phyloP scores from a whole-genome alignment of 495 filamentous ascomycete genomes.

The Mycothermus thermophilus region DNA sequence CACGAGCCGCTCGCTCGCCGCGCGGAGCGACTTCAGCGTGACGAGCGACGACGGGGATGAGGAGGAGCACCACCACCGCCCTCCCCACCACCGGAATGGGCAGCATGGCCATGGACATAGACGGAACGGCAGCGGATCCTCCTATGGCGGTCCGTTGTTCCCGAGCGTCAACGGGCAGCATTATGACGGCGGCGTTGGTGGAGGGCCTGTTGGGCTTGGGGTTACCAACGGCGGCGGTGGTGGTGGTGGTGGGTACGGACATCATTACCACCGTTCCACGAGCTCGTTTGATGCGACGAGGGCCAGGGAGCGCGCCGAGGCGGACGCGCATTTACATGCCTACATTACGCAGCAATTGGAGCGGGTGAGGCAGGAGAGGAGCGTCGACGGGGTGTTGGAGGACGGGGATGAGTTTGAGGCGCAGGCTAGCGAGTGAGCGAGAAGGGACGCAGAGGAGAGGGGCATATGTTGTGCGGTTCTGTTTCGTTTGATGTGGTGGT shows the following conservation, averaged over 20 bases:
- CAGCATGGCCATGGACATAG: no score
- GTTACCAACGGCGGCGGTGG: not conserved
- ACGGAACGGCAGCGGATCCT: no score
- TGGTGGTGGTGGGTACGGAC: conserved; percentile 8
- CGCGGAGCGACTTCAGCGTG: conserved; percentile 62
- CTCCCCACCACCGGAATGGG: no score
- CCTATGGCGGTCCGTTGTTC: no score
- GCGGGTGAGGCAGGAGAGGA: conserved; percentile 35
- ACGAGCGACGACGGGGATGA: conserved; percentile 12
- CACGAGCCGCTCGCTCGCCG: conserved; percentile 71
- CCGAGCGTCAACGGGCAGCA: no score
- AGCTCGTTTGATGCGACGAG: conserved; percentile 25
- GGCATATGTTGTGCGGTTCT: no score
- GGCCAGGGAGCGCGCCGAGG: conserved; percentile 32
- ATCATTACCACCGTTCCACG: no score
- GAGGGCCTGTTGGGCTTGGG: conserved; percentile 9
- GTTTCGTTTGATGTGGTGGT: no score
- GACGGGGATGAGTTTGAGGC: conserved; percentile 41
- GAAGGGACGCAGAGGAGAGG: no score
- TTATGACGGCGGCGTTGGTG: conserved; percentile 22
- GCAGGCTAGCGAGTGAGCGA: not conserved
- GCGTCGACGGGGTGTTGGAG: conserved; percentile 20
- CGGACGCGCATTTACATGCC: conserved; percentile 50
- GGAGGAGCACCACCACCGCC: conserved; percentile 17
- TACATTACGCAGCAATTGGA: conserved; percentile 62